Conservation (phyloP, 1,284 basidiomycete species). For the Ceratobasidium theobromae region DNA sequence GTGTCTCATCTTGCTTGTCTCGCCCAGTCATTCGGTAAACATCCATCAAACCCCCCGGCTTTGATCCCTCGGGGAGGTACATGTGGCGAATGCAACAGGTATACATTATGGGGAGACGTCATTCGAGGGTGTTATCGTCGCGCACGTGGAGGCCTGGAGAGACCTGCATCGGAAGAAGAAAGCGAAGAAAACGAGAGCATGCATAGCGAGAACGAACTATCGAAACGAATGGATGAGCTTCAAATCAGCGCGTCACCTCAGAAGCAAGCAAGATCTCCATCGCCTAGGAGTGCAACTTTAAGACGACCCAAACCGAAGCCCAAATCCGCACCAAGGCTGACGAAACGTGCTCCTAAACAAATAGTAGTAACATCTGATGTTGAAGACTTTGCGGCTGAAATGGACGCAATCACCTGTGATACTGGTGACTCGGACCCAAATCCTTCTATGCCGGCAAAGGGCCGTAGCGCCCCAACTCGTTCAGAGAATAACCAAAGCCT, state of each 20-base stretch:
- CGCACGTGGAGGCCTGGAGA: conserved; percentile 43
- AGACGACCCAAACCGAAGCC: no score
- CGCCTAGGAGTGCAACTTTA: neutral
- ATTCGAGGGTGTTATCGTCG: conserved; percentile 69
- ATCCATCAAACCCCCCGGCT: conserved; percentile 38
- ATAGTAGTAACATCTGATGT: neutral
- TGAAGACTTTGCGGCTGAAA: conserved; percentile 28
- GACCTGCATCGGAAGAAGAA: conserved; percentile 36
- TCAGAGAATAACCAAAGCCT: no score
- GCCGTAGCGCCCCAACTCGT: no score
- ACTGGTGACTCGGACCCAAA: conserved; percentile 9
- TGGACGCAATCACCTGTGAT: conserved; percentile 19
- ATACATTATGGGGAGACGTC: conserved; percentile 72
- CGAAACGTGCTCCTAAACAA: neutral
- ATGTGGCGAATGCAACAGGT: conserved; percentile 58
- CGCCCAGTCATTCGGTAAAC: conserved; percentile 45
- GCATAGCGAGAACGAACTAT: conserved; percentile 4
- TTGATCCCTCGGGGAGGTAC: conserved; percentile 64
- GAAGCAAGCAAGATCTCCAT: neutral
- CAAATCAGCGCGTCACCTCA: neutral
- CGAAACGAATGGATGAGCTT: neutral
- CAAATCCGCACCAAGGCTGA: neutral
- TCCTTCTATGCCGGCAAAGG: no score
- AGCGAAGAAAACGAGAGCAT: conserved; percentile 32
- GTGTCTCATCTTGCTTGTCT: conserved; percentile 73